These are phyloP conservation scores for Lunasporangiospora selenospora DNA, from an alignment of 192 early-diverging fungal species.

Conservation along the genomic window DNA sequence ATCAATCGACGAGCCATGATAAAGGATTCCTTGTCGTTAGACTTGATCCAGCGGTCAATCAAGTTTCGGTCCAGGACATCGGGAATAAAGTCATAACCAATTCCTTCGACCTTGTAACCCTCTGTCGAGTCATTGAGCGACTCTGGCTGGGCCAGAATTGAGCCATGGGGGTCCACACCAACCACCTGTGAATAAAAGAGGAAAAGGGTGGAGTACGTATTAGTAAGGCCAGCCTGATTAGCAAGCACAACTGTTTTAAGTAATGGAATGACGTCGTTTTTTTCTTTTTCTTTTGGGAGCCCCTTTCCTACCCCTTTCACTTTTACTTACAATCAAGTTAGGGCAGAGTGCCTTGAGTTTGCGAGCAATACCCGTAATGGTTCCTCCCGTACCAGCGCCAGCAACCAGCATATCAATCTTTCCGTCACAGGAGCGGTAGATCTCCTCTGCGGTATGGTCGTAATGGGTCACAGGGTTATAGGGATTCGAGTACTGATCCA, in stretches of 20 bases:
- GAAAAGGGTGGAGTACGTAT: no score
- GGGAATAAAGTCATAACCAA: constrained; percentile 98
- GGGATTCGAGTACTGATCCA: constrained; percentile 93
- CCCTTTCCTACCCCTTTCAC: not conserved
- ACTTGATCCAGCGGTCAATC: constrained; percentile 94
- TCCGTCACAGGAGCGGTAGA: constrained; percentile 74
- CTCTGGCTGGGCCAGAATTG: constrained; percentile 89
- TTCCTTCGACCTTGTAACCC: constrained; percentile 92
- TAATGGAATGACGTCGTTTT: no score
- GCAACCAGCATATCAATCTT: constrained; percentile 94
- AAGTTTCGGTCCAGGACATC: constrained; percentile 78
- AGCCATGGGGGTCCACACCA: constrained; percentile 91
- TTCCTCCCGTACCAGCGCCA: constrained; percentile 94
- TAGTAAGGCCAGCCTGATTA: no score
- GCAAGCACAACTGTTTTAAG: no score
- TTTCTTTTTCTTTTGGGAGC: not conserved
- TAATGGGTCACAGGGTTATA: constrained; percentile 98
- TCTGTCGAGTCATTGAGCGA: constrained; percentile 72
- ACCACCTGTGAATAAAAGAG: constrained; percentile 61
- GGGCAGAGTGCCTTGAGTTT: constrained; percentile 94
- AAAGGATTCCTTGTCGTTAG: constrained; percentile 91
- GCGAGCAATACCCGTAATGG: constrained; percentile 88
- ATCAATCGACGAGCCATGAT: constrained; percentile 94
- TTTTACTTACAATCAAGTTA: constrained; percentile 58
- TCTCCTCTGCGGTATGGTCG: constrained; percentile 83